Percentiles rank a stretch among this genome's conserved stretches.
These are phyloP conservation scores for Crassisporium funariophilum DNA, from an alignment of 768 basidiomycete genomes.

Conservation along the genomic window DNA sequence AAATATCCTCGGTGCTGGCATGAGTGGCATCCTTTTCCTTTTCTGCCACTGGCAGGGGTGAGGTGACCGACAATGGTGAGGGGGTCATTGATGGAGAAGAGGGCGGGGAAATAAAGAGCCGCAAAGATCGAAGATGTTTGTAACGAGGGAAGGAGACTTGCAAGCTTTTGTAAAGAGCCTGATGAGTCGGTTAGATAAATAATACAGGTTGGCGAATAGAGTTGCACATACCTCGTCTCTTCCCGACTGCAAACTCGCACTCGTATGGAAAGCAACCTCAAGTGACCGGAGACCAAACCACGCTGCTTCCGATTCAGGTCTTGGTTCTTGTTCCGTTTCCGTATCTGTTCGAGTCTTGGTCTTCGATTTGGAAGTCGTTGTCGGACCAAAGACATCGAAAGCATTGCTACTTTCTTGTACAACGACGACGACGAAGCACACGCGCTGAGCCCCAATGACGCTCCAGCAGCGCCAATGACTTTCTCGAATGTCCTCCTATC, in stretches of 20 bases:
- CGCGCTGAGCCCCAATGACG: constrained; percentile 34
- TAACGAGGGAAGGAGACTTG: constrained; percentile 42
- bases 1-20: too few species aligned
- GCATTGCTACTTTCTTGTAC: too few species aligned
- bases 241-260: constrained; percentile 17
- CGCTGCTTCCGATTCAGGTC: too few species aligned
- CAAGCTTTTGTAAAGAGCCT: constrained; percentile 44
- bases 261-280: constrained; percentile 24
- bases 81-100: not conserved
- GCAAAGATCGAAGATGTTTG: constrained; percentile 33
- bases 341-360: too few species aligned
- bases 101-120: constrained; percentile 16
- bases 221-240: constrained; percentile 37
- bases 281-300: constrained; percentile 16
- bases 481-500: constrained; percentile 50
- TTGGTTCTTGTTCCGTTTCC: too few species aligned
- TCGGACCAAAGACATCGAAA: too few species aligned
- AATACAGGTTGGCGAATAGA: not conserved
- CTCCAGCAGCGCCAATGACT: constrained; percentile 43
- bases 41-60: not conserved
- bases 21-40: too few species aligned
- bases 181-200: not conserved
- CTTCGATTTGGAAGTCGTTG: too few species aligned
- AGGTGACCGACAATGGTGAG: not conserved
- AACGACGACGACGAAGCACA: too few species aligned